Evolutionary conservation across 1,139 yeast genomes (phyloP), one percentile per base, ranked within the genome.

Genomic region (Candida smagusa): DNA sequence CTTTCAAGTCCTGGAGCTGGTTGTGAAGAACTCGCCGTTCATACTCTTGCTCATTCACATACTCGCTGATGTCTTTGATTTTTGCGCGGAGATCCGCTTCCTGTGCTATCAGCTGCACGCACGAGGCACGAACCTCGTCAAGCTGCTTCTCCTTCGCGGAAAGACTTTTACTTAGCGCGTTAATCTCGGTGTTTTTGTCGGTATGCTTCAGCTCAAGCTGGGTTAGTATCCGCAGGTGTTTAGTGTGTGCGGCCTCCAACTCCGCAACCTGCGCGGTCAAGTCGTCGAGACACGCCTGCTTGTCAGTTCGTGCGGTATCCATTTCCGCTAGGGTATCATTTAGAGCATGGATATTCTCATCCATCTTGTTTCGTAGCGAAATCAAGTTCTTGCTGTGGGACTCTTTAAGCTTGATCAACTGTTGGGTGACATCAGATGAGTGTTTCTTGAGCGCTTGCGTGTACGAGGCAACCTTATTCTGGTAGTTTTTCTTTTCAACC

Each of bases 1-100:
- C 98, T 56, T 90, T 87, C 30, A 90, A 60, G 42, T 88, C 96
- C 57, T 90, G 97, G 9, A 90, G 65, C 43, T 68, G 73, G 52
- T 86, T 81, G 53, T 89, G 97, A 3, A 87, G 61, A 13, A 63
- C 56, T n/a, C 97, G 66, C 48, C 97, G 69, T 23, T 50, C 47
- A 7, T 38, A 40, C 35, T 67, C 72, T 38, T 54, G 52, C 4
- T 40, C 33, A 1, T 51, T 42, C 9, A 59, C 34, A 32, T 42
- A 61, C 23, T 58, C 56, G 26, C 60, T 60, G 9, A 63, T 58
- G 33, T 50, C 9, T 45, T 33, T 43, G 4, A 60, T 42, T 16
- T 46, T 39, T 5, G 28, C 26, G 6, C 33, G 28, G 12, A 42
- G 40, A 2, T 22, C 16, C 13, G 44, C 37, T 4, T 42, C 41